phyloP scores from a whole-genome alignment of 208 protist genomes.

The Spongospora subterranea region DNA sequence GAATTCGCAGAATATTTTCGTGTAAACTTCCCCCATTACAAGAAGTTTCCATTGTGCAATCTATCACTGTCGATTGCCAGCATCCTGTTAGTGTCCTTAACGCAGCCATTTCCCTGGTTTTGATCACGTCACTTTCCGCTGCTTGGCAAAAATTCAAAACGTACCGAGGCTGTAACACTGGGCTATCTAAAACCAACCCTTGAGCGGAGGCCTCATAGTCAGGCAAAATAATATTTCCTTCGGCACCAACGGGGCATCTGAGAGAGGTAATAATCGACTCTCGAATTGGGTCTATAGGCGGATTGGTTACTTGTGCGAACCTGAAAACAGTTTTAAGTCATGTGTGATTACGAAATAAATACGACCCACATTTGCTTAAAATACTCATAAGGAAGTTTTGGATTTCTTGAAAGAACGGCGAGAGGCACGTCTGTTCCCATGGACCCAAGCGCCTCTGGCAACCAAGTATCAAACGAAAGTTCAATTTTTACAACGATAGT shows the following conservation, averaged over 20 bases:
- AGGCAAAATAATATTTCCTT: constrained; percentile 74
- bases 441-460: constrained; percentile 77
- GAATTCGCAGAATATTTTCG: no score
- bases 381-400: constrained; percentile 79
- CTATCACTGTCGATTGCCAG: no score
- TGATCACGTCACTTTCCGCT: no score
- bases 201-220: constrained; percentile 61
- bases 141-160: no score
- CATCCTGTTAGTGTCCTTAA: no score
- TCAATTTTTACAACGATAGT: background rate
- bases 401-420: constrained; percentile 71
- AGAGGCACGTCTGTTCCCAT: constrained; percentile 83
- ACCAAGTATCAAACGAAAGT: background rate
- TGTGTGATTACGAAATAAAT: background rate
- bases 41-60: no score
- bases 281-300: constrained; percentile 84
- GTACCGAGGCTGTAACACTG: no score
- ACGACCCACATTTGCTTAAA: constrained; percentile 80
- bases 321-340: background rate
- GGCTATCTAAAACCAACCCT: no score
- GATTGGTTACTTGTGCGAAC: constrained; percentile 80
- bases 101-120: no score
- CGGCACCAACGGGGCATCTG: constrained; percentile 71
- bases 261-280: constrained; percentile 78
- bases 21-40: no score